Evolutionary conservation across 208 protist genomes (phyloP).

Genomic region (Leishmania tarentolae): DNA sequence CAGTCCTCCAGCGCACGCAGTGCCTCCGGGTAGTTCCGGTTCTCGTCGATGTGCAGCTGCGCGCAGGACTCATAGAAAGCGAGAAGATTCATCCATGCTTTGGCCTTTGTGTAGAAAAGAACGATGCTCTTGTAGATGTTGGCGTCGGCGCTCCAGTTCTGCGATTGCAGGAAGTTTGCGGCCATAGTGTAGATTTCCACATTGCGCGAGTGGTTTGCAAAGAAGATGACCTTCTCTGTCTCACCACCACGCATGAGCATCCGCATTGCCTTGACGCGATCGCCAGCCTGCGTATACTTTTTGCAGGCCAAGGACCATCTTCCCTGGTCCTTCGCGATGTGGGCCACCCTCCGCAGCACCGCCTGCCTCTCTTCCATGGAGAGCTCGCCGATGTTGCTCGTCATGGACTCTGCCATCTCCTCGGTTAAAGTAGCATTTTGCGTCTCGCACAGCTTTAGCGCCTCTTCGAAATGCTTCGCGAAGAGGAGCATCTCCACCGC

Average conservation of each 20-base stretch:
- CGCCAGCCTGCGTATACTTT: constrained; percentile 95
- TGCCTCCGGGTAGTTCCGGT: constrained; percentile 95
- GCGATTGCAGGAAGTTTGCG: constrained; percentile 96
- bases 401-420: constrained; percentile 93
- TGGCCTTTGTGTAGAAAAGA: constrained; percentile 96
- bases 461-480: constrained; percentile 86
- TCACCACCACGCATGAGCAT: constrained; percentile 97
- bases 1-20: constrained; percentile 88
- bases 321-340: constrained; percentile 89
- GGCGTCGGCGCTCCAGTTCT: constrained; percentile 92
- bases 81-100: constrained; percentile 89
- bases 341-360: constrained; percentile 70
- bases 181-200: constrained; percentile 96
- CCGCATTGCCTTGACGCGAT: constrained; percentile 96
- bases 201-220: constrained; percentile 95
- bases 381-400: constrained; percentile 56
- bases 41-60: constrained; percentile 96
- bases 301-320: constrained; percentile 93
- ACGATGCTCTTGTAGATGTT: constrained; percentile 97
- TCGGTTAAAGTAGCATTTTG: constrained; percentile 88
- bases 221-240: constrained; percentile 97
- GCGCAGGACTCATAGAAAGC: constrained; percentile 94
- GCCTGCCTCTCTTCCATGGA: constrained; percentile 54
- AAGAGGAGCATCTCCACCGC: constrained; percentile 95
- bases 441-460: constrained; percentile 84